Conservation (phyloP, 2,329 filamentous ascomycete species). For the Diaporthe vaccinii region DNA sequence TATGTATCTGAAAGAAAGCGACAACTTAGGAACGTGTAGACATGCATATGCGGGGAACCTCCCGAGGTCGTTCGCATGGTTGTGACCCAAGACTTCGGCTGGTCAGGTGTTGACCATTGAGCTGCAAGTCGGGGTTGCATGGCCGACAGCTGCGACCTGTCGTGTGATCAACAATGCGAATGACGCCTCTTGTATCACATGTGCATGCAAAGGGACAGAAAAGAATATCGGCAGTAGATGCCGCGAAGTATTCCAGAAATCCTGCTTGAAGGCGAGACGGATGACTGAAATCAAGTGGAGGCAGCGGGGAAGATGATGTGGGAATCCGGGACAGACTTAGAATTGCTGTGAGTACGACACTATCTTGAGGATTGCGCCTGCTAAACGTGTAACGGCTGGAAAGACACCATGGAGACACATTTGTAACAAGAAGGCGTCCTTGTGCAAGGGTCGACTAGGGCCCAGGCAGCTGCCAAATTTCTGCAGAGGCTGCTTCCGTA, state of each 20-base stretch:
- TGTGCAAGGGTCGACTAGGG: not conserved
- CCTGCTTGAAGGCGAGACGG: not conserved
- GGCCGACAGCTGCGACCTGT: not conserved
- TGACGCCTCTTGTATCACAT: constrained; percentile 4
- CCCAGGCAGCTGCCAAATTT: not conserved
- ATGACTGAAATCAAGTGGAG: constrained; percentile 1
- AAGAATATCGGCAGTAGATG: constrained; percentile 5
- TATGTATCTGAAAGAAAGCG: not conserved
- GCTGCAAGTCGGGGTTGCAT: constrained; percentile 24
- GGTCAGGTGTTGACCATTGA: constrained; percentile 11
- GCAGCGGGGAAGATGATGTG: not conserved
- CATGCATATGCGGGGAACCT: constrained; percentile 16
- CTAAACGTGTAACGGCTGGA: too few relatives aligned
- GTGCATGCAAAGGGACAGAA: not conserved
- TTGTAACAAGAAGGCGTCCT: not conserved
- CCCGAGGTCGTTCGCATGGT: not conserved
- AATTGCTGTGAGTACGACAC: not conserved
- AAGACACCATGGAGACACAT: not conserved
- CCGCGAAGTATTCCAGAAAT: not conserved
- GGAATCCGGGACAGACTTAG: not conserved
- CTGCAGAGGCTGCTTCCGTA: not conserved
- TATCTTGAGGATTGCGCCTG: not conserved
- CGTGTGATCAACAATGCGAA: constrained; percentile 13
- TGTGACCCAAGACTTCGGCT: constrained; percentile 9
- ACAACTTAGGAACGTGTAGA: not conserved